Evolutionary conservation across 2,329 filamentous ascomycete species (phyloP).

Genomic region (Fusarium piperis): DNA sequence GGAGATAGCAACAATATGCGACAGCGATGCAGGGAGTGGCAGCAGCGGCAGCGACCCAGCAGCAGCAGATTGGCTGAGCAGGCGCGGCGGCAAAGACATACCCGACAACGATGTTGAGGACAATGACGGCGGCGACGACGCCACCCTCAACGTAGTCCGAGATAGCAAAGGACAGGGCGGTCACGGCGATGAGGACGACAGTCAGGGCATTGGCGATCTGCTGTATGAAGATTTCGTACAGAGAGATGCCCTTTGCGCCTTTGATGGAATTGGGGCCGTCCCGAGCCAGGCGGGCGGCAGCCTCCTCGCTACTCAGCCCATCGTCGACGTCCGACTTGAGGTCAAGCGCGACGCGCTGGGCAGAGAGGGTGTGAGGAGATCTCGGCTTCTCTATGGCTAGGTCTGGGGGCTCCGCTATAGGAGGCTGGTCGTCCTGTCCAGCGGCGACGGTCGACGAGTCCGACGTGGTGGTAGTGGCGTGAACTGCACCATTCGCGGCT

Average conservation of each 20-base stretch:
- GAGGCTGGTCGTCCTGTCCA: conserved; percentile 51
- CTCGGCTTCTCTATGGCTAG: conserved; percentile 49
- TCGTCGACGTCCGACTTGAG: conserved; percentile 58
- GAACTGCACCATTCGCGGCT: conserved; percentile 54
- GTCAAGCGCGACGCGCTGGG: conserved; percentile 46
- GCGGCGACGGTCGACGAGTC: conserved; percentile 49
- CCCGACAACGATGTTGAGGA: conserved; percentile 75
- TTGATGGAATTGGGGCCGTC: conserved; percentile 78
- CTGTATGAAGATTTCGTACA: conserved; percentile 80
- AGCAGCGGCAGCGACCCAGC: conserved; percentile 25
- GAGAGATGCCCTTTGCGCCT: conserved; percentile 74
- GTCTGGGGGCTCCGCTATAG: conserved; percentile 52
- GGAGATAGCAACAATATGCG: conserved; percentile 31
- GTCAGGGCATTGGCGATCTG: conserved; percentile 83
- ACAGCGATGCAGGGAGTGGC: conserved; percentile 25
- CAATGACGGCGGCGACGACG: conserved; percentile 71
- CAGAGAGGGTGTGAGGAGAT: conserved; percentile 50
- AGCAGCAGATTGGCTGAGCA: conserved; percentile 34
- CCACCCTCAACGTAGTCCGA: conserved; percentile 71
- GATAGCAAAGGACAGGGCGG: conserved; percentile 74
- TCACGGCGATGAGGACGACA: conserved; percentile 78
- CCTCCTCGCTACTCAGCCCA: conserved; percentile 72
- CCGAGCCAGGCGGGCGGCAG: conserved; percentile 69
- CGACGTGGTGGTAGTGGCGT: conserved; percentile 49
- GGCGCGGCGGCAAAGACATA: conserved; percentile 50